Evolutionary conservation across 202 grass and related monocot genomes (phyloP), one percentile per base, ranked within the genome.

Genomic region (Digitaria exilis): DNA sequence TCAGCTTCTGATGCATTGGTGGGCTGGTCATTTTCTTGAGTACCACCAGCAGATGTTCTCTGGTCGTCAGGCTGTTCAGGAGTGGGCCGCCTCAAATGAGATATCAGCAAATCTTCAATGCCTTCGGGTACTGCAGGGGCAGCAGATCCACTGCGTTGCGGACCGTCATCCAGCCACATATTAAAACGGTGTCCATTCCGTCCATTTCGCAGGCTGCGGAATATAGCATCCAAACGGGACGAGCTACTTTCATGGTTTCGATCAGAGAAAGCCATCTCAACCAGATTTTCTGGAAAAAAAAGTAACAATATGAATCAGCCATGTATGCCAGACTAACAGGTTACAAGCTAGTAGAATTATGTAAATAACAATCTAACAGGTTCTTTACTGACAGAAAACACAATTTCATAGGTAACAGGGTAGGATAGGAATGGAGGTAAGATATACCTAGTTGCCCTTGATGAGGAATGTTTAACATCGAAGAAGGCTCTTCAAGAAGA

Each of bases 161-260:
- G 85, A 54, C 83, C 89, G 55, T 94, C 93, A 84, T 99, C 93
- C 51, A 96, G 76, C 96, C 96, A 99, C 89, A 99, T 99, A 77
- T 91, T 96, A 56, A 99, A 96, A 24, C 93, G 91, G 79, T 99
- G 93, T 26, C 96, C 96, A 81, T 89, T 94, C 61, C 96, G 85
- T 43, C 86, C 87, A 85, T 86, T 94, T 84, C 93, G 87, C 80
- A 99, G 75, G 59, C 89, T 92, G 42, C 96, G 86, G 86, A 99
- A 99, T 87, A 94, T 99, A 62, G 96, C 91, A 88, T 99, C 96
- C 83, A 99, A 83, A 84, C 96, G 93, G 31, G 91, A 92, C 30
- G 91, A 96, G 80, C 83, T 96, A 83, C 82, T 94, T 79, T 99
- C 96, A 62, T 94, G 86, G 81, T 92, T 94, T 22, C 93, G 84